Conservation (phyloP, 169 alveolate genomes). For the Cryptosporidium baileyi region DNA sequence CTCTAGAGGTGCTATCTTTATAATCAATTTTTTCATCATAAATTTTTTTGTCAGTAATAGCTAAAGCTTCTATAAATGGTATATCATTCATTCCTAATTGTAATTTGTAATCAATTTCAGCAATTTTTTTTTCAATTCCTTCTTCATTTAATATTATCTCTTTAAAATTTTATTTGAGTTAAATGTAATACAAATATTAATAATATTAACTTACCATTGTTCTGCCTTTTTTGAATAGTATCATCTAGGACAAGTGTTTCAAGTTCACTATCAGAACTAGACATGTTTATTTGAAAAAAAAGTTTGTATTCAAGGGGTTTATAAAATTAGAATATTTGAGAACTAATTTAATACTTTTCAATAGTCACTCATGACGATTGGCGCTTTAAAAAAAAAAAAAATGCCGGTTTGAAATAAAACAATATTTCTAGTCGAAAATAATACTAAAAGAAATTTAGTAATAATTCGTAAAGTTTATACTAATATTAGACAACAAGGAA, state of each 20-base stretch:
- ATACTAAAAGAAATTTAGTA: no score
- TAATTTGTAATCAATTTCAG: neutral
- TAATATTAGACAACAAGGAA: no score
- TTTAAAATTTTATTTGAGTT: neutral
- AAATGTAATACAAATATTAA: neutral
- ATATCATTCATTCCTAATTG: slow-evolving; percentile 15
- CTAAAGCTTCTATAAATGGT: slow-evolving; percentile 53
- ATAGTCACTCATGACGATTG: no score
- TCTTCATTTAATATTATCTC: slow-evolving; percentile 2
- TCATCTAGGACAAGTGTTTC: slow-evolving; percentile 48
- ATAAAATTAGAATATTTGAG: no score
- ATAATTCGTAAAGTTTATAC: no score
- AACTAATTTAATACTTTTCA: no score
- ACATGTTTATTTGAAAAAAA: no score
- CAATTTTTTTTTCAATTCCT: neutral
- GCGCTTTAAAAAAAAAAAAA: no score
- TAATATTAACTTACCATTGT: neutral
- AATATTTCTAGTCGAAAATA: no score
- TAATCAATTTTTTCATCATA: slow-evolving; percentile 18
- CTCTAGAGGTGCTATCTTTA: slow-evolving; percentile 31
- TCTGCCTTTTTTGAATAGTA: neutral
- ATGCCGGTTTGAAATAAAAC: no score
- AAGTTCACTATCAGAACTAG: slow-evolving; percentile 60
- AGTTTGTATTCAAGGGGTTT: no score
- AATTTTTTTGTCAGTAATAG: neutral